These are phyloP conservation scores for Haberlea rhodopensis DNA, from an alignment of 257 asterid species.

Conservation along the genomic window DNA sequence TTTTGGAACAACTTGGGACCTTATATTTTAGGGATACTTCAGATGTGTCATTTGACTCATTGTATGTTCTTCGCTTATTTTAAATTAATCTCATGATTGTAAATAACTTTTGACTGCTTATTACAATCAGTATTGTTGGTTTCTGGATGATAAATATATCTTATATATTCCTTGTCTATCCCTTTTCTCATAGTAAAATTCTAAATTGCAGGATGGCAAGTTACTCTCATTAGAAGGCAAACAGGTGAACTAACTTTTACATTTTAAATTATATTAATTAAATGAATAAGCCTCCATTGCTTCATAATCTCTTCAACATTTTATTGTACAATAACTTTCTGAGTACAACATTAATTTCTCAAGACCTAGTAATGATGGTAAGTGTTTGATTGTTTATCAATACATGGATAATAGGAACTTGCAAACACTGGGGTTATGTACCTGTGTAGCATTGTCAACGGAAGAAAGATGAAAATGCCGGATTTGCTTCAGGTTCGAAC, in stretches of 20 bases:
- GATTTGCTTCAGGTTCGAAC: conserved; percentile 57
- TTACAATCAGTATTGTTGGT: neutral
- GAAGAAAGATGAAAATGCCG: conserved; percentile 60
- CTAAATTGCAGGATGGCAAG: conserved; percentile 65
- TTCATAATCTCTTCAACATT: conserved; percentile 2
- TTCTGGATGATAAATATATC: conserved; percentile 3
- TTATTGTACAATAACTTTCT: neutral
- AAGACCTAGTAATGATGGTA: conserved; percentile 2
- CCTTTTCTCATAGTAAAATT: conserved; percentile 4
- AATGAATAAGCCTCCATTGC: neutral
- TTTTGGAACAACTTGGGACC: neutral
- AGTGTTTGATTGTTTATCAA: conserved; percentile 6
- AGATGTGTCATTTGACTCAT: neutral
- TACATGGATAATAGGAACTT: conserved; percentile 47
- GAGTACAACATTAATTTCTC: neutral
- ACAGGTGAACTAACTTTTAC: conserved; percentile 52
- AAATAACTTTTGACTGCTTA: neutral
- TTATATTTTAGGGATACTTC: conserved; percentile 14
- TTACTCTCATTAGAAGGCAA: conserved; percentile 65
- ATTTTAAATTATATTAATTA: neutral
- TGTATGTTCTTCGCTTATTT: conserved; percentile 11
- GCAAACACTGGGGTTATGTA: conserved; percentile 75
- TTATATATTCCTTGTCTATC: neutral
- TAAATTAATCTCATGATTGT: neutral
- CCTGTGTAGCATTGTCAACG: conserved; percentile 54